phyloP scores from a whole-genome alignment of 495 filamentous ascomycete species.

The Tuber magnatum region DNA sequence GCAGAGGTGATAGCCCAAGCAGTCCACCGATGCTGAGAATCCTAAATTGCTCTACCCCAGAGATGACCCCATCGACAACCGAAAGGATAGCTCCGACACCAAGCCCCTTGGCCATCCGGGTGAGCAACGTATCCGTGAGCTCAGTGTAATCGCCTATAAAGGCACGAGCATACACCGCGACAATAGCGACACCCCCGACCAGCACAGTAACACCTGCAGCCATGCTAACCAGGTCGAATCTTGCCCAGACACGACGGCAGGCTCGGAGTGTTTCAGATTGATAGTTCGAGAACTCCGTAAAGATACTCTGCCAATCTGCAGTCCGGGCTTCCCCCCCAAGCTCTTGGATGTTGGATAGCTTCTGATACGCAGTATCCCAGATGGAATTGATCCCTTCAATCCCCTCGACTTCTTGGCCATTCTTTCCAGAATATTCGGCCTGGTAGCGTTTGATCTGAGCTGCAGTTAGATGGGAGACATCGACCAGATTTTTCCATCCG shows the following conservation, averaged over 20 bases:
- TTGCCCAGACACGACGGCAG: constrained; percentile 83
- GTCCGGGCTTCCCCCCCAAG: constrained; percentile 14
- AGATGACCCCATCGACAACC: constrained; percentile 23
- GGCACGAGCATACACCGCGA: constrained; percentile 65
- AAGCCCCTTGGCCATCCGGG: constrained; percentile 45
- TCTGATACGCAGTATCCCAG: constrained; percentile 31
- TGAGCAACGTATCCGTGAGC: constrained; percentile 49
- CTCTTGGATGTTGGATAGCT: constrained; percentile 18
- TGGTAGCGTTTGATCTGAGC: constrained; percentile 89
- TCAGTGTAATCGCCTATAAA: constrained; percentile 50
- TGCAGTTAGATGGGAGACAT: constrained; percentile 66
- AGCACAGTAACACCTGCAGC: constrained; percentile 65
- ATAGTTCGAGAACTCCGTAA: constrained; percentile 61
- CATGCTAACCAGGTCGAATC: constrained; percentile 84
- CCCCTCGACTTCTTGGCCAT: constrained; percentile 37
- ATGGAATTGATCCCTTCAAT: constrained; percentile 5
- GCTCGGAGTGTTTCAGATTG: constrained; percentile 68
- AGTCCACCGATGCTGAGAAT: not conserved
- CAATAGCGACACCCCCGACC: constrained; percentile 54
- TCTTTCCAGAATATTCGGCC: constrained; percentile 51
- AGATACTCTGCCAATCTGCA: constrained; percentile 44
- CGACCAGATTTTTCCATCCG: constrained; percentile 62
- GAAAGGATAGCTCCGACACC: constrained; percentile 44
- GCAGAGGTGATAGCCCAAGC: constrained; percentile 25
- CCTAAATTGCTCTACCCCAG: constrained; percentile 1